These are phyloP conservation scores for Rachicladosporium sp. DNA, from an alignment of 2,329 filamentous ascomycete species.

Conservation along the genomic window DNA sequence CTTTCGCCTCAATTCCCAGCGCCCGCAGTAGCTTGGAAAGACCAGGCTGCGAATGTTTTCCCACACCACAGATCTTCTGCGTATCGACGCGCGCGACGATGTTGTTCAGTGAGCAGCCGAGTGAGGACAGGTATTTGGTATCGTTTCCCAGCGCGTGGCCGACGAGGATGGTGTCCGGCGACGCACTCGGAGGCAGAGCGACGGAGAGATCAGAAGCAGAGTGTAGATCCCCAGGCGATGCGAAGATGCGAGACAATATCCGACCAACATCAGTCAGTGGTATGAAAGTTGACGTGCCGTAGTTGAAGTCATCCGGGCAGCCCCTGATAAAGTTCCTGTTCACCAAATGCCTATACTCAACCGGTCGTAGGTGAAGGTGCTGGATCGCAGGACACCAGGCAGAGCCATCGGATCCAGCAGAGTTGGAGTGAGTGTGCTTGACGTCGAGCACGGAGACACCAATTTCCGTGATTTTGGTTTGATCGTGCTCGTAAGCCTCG, in stretches of 20 bases:
- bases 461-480: conserved; percentile 65
- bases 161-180: conserved; percentile 54
- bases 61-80: conserved; percentile 48
- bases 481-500: conserved; percentile 62
- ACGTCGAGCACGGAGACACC: conserved; percentile 58
- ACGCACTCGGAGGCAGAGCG: conserved; percentile 1
- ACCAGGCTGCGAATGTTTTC: conserved; percentile 37
- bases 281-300: conserved; percentile 52
- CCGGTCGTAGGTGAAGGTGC: conserved; percentile 63
- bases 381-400: conserved; percentile 57
- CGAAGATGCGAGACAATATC: conserved; percentile 43
- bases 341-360: conserved; percentile 50
- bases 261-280: conserved; percentile 31
- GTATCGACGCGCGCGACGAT: conserved; percentile 63
- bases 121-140: conserved; percentile 49
- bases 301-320: conserved; percentile 62
- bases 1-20: conserved; percentile 45
- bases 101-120: conserved; percentile 51
- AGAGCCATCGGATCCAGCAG: conserved; percentile 49
- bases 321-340: conserved; percentile 61
- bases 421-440: conserved; percentile 37
- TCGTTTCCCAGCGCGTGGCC: conserved; percentile 64
- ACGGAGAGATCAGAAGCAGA: background rate
- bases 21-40: conserved; percentile 51
- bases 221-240: conserved; percentile 36